Percentiles rank a stretch among this genome's conserved stretches.
Evolutionary conservation across 1,284 basidiomycete species (phyloP).

Genomic region (Microbotryum saponariae): DNA sequence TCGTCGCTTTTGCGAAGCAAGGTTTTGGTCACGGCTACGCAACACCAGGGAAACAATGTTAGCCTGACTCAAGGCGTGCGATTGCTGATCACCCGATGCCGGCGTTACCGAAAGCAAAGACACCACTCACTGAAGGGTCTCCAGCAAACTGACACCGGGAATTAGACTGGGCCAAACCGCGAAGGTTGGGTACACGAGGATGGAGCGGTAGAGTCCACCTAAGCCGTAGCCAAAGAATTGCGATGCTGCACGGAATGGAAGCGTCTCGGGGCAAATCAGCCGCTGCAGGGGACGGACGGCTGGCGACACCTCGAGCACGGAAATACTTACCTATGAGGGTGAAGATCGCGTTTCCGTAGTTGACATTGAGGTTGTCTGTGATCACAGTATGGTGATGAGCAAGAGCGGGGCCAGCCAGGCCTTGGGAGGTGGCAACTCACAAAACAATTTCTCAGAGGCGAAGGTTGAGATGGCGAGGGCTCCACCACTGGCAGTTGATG

Average conservation of each 20-base stretch:
- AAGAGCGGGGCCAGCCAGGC: slow-evolving; percentile 43
- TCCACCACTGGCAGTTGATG: slow-evolving; percentile 55
- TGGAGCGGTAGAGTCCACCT: slow-evolving; percentile 53
- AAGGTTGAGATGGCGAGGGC: slow-evolving; percentile 59
- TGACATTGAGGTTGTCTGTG: slow-evolving; percentile 51
- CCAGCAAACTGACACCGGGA: slow-evolving; percentile 3
- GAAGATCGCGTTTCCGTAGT: slow-evolving; percentile 39
- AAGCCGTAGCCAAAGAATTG: slow-evolving; percentile 59
- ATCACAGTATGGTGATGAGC: no score
- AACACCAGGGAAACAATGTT: slow-evolving; percentile 25
- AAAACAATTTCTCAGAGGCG: slow-evolving; percentile 53
- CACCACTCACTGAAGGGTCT: background rate
- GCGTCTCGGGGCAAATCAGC: background rate
- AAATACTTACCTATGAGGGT: slow-evolving; percentile 1
- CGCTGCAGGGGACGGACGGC: slow-evolving; percentile 48
- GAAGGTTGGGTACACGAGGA: slow-evolving; percentile 59
- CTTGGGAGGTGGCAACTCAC: background rate
- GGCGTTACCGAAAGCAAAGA: background rate
- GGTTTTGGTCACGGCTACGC: slow-evolving; percentile 4
- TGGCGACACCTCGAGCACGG: slow-evolving; percentile 27
- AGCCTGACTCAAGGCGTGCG: slow-evolving; percentile 5
- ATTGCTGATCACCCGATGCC: background rate
- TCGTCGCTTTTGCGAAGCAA: slow-evolving; percentile 31
- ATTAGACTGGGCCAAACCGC: slow-evolving; percentile 57
- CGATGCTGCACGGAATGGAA: slow-evolving; percentile 36